Base-by-base conservation (phyloP, 495 filamentous ascomycete genomes). In the Xylaria venustula region DNA sequence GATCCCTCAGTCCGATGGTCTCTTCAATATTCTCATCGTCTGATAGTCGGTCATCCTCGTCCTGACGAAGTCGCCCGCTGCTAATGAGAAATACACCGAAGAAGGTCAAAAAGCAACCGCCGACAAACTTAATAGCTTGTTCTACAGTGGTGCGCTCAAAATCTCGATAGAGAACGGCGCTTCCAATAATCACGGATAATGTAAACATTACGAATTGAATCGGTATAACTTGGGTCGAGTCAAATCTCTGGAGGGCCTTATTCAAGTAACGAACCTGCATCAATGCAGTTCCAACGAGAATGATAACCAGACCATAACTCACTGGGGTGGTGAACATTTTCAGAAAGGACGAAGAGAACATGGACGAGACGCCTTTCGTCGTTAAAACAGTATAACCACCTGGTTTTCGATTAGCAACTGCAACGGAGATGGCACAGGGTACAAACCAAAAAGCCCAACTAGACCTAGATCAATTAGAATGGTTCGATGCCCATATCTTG, bases 181-280 rank as follows among this genome's bases (percentile, higher is more conserved):
- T 95, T 46, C 94, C 94, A 52, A 96, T 83, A 67, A 98, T 98
- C 53, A 98, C 94, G 2, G 88, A 96, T 6, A 98, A 79, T 0
- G 94, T 98, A 72, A 98, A 98, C 40, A 96, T 81, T 25, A 98
- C 94, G 65, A 98, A 98, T 68, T 98, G 94, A 12, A 91, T 91
- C 2, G 94, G 94, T 54, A 98, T 97, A 61, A 98, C 94, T 67
- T 96, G 91, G 0, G 94, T 98, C 0, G 93, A 93, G 72, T 97
- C 91, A 76, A 98, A 98, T 54, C 90, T 87, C 70, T 95, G 92
- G 19, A 98, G 79, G 1, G 94, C 93, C 49, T 92, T 91, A 77
- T 98, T 98, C 62, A 98, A 81, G 71, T 97, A 98, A 62, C 88
- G 91, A 63, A 98, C 91, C 74, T 98, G 94, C 85, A 97, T 89